Evolutionary conservation across 2,329 filamentous ascomycete genomes (phyloP).

Genomic region (Hypomyces rosellus): DNA sequence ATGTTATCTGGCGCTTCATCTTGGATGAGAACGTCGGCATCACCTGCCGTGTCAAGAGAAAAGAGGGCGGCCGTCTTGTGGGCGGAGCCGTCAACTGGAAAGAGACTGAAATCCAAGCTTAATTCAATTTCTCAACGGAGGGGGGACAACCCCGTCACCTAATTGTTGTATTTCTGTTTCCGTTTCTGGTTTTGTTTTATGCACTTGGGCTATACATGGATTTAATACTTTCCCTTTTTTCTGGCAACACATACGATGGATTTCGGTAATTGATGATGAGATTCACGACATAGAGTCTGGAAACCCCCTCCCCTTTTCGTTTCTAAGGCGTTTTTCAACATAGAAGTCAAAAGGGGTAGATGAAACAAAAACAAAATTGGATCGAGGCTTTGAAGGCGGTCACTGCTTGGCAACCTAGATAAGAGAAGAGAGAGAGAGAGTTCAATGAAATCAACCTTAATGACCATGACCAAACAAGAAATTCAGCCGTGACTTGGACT

Average conservation of each 20-base stretch:
- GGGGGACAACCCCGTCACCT: not conserved
- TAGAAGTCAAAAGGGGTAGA: not conserved
- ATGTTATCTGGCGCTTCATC: slow-evolving; percentile 94
- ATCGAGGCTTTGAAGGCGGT: not conserved
- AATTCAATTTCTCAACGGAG: slow-evolving; percentile 13
- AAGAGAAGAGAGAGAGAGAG: too few species aligned
- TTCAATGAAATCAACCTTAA: too few species aligned
- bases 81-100: slow-evolving; percentile 53
- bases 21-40: slow-evolving; percentile 83
- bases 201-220: too few species aligned
- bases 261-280: not conserved
- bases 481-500: too few species aligned
- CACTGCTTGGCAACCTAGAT: too few species aligned
- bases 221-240: not conserved
- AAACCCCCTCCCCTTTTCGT: too few species aligned
- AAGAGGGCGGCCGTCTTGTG: slow-evolving; percentile 62
- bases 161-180: not conserved
- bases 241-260: not conserved
- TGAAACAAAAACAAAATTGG: not conserved
- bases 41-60: slow-evolving; percentile 88
- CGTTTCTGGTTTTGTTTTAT: too few species aligned
- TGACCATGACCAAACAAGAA: too few species aligned
- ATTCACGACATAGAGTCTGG: not conserved
- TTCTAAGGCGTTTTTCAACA: too few species aligned
- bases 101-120: slow-evolving; percentile 63